Evolutionary conservation across 192 early-diverging fungal species (phyloP).

Genomic region (Linnemannia schmuckeri): DNA sequence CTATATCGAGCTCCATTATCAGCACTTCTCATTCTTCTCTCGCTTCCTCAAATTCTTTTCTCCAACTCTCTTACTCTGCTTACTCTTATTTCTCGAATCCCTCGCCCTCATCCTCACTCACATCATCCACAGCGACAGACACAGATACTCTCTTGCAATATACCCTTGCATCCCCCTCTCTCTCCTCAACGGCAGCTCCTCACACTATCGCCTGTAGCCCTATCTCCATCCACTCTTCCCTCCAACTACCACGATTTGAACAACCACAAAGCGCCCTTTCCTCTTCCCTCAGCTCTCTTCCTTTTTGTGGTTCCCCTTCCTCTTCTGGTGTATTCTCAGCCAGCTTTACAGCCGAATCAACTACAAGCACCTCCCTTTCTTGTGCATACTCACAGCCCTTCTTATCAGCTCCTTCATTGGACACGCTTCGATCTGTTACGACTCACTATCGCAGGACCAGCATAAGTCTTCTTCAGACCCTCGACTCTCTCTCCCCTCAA

Average conservation of each 20-base stretch:
- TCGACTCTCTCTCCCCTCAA: conserved; percentile 21
- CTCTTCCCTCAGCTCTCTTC: conserved; percentile 3
- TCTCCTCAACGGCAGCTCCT: background rate
- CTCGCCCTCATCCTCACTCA: background rate
- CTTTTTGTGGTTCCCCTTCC: conserved; percentile 14
- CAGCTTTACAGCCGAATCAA: conserved; percentile 16
- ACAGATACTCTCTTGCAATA: background rate
- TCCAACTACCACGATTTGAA: background rate
- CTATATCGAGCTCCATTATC: background rate
- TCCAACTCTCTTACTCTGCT: background rate
- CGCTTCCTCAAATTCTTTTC: background rate
- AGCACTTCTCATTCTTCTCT: background rate
- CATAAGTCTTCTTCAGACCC: conserved; percentile 14
- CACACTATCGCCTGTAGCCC: background rate
- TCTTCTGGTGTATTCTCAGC: conserved; percentile 4
- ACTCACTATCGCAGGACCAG: conserved; percentile 1
- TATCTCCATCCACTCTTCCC: conserved; percentile 9
- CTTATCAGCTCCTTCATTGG: background rate
- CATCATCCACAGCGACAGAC: background rate
- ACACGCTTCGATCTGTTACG: conserved; percentile 2
- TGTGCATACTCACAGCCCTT: conserved; percentile 40
- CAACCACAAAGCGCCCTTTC: conserved; percentile 6
- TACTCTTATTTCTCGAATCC: background rate
- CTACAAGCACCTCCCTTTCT: conserved; percentile 34
- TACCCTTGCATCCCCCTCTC: background rate